Evolutionary conservation across 2,329 filamentous ascomycete genomes (phyloP).

Genomic region (Colletotrichum sp.): DNA sequence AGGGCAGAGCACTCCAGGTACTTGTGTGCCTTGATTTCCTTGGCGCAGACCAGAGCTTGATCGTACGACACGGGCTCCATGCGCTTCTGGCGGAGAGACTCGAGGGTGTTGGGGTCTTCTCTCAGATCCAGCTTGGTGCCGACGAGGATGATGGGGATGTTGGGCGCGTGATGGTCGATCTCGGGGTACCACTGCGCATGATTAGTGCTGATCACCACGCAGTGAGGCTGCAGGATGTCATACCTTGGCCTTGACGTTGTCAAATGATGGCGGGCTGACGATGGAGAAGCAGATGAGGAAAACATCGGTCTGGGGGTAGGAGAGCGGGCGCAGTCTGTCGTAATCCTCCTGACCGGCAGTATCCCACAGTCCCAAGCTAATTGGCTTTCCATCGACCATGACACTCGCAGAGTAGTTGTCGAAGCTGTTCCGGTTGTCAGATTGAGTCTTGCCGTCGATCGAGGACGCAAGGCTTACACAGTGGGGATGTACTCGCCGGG

Average conservation of each 20-base stretch:
- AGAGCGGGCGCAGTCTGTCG: slow-evolving; percentile 90
- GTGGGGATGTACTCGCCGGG: slow-evolving; percentile 99
- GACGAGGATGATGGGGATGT: slow-evolving; percentile 94
- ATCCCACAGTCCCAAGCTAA: slow-evolving; percentile 97
- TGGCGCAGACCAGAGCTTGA: slow-evolving; percentile 85
- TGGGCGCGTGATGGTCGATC: slow-evolving; percentile 95
- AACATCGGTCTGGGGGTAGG: slow-evolving; percentile 97
- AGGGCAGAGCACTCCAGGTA: slow-evolving; percentile 98
- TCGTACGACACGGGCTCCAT: slow-evolving; percentile 98
- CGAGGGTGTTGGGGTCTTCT: slow-evolving; percentile 83
- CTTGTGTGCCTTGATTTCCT: slow-evolving; percentile 95
- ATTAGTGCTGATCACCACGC: slow-evolving; percentile 3
- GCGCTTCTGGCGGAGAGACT: slow-evolving; percentile 85
- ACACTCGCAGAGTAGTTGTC: slow-evolving; percentile 99
- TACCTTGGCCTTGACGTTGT: slow-evolving; percentile 99
- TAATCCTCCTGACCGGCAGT: slow-evolving; percentile 99
- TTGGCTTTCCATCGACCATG: slow-evolving; percentile 98
- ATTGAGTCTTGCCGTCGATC: not conserved
- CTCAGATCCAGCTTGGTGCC: slow-evolving; percentile 96
- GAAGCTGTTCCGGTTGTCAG: slow-evolving; percentile 63
- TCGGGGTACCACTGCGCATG: slow-evolving; percentile 86
- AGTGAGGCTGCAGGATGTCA: slow-evolving; percentile 26
- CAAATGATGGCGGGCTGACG: slow-evolving; percentile 95
- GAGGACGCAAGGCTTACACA: slow-evolving; percentile 66
- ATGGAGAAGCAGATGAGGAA: slow-evolving; percentile 99